Base-by-base conservation (phyloP, 176 grass and related monocot species). In the Cenchrus purpureus region DNA sequence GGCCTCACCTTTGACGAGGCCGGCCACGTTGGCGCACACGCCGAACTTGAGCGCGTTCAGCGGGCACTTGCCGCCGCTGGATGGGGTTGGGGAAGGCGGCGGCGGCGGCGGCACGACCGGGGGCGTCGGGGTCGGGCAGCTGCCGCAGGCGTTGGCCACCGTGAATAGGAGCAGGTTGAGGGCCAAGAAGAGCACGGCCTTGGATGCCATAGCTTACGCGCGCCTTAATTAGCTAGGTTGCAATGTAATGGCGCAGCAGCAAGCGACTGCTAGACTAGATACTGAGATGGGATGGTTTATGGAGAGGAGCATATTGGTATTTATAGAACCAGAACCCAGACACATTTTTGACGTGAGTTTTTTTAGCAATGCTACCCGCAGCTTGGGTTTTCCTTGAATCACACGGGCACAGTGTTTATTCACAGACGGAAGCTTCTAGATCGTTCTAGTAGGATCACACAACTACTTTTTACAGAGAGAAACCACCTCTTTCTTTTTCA, bases 1-100 rank as follows among this genome's bases (percentile, higher is more conserved):
- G 10, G 59, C 61, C 71, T 79, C 67, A 14, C 77, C 53, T 14
- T 82, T 77, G 61, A 89, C 71, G 79, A 91, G 81, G 53, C 86
- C 83, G 57, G 91, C 88, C 60, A 95, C 79, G 22, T 92, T 70
- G 73, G 68, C 80, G 42, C 91, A 95, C 22, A 81, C 91, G 60
- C 90, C 88, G 22, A 95, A 82, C 87, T 95, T 92, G 49, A 91
- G 91, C 65, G 90, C 34, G 76, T 95, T 66, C 14, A 91, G 22
- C 20, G 91, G 91, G 88, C 90, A 95, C 43, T 78, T 84, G 70
- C 12, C 61, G 70, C 12, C 61, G n/a, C 6, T 63, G 7, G 65
- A 63, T 12, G 89, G 65, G 28, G 86, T 44, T 8, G 56, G 80
- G 25, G 80, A 37, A 2, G 88, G 67, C 3, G 69, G 81, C 1